A percentile compares a stretch with the other conserved stretches of the same genome.
Conservation (phyloP, 2,329 filamentous ascomycete species). For the Pseudogymnoascus sp. region DNA sequence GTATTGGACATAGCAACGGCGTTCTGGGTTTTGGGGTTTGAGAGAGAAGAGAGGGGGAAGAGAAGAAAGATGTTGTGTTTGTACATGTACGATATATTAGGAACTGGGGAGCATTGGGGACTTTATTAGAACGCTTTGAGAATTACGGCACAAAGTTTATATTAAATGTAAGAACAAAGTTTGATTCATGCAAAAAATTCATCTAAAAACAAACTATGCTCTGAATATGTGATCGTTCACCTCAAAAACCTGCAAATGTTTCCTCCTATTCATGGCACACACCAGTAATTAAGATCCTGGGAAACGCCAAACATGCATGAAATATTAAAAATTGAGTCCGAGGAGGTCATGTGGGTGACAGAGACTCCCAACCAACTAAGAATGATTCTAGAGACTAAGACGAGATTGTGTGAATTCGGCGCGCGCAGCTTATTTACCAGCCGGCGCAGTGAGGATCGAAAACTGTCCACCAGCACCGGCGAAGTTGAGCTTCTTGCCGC, state of each 20-base stretch:
- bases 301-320: conserved; percentile 6
- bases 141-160: conserved; percentile 1
- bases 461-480: conserved; percentile 88
- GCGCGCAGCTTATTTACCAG: conserved; percentile 1
- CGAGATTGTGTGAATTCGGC: neutral
- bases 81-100: conserved; percentile 2
- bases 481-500: conserved; percentile 64
- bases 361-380: neutral
- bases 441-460: conserved; percentile 49
- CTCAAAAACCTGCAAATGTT: conserved; percentile 1
- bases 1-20: conserved; percentile 10
- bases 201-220: neutral
- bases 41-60: neutral
- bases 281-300: neutral
- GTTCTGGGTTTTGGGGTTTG: neutral
- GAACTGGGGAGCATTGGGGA: neutral
- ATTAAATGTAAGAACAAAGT: conserved; percentile 4
- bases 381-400: neutral
- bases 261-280: conserved; percentile 3
- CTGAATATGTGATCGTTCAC: neutral
- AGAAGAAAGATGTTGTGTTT: neutral
- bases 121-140: conserved; percentile 2
- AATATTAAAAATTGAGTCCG: neutral
- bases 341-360: neutral
- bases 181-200: neutral